Percentiles rank a stretch among this genome's conserved stretches.
Evolutionary conservation across 2,329 filamentous ascomycete species (phyloP).

Genomic region (Fusarium tupiense): DNA sequence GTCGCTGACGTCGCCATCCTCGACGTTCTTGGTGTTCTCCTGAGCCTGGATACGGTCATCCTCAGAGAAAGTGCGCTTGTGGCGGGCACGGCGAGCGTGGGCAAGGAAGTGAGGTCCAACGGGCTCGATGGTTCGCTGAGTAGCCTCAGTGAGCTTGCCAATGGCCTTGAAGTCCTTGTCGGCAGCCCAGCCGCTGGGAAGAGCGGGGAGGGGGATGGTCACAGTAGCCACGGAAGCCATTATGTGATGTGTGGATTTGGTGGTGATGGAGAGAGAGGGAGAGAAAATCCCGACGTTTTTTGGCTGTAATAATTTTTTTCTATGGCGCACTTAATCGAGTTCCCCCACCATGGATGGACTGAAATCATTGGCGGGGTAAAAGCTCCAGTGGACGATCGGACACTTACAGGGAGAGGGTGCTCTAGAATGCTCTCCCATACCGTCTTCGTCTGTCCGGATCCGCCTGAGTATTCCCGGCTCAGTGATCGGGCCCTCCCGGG

Average conservation of each 20-base stretch:
- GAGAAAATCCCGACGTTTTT: conserved; percentile 27
- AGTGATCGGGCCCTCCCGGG: not conserved
- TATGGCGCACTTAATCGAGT: conserved; percentile 15
- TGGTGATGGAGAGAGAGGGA: conserved; percentile 27
- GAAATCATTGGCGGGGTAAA: conserved; percentile 39
- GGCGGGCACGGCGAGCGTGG: conserved; percentile 92
- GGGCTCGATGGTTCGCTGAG: conserved; percentile 90
- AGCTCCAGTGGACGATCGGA: conserved; percentile 3
- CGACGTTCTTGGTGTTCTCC: conserved; percentile 93
- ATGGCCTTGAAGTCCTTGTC: conserved; percentile 94
- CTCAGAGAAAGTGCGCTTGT: conserved; percentile 98
- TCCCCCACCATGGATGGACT: conserved; percentile 35
- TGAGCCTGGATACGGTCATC: conserved; percentile 98
- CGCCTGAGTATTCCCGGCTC: not conserved
- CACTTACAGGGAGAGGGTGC: conserved; percentile 4
- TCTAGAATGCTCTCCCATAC: not conserved
- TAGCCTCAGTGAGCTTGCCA: conserved; percentile 78
- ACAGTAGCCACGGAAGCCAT: conserved; percentile 75
- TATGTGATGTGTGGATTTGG: conserved; percentile 32
- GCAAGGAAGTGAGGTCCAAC: conserved; percentile 98
- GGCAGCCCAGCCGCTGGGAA: conserved; percentile 82
- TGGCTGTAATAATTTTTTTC: conserved; percentile 29
- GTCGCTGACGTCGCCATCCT: conserved; percentile 88
- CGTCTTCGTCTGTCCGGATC: not conserved
- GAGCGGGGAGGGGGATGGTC: conserved; percentile 74